Evolutionary conservation across 23 red algal species (phyloP).

Genomic region (Agarophyton chilense): DNA sequence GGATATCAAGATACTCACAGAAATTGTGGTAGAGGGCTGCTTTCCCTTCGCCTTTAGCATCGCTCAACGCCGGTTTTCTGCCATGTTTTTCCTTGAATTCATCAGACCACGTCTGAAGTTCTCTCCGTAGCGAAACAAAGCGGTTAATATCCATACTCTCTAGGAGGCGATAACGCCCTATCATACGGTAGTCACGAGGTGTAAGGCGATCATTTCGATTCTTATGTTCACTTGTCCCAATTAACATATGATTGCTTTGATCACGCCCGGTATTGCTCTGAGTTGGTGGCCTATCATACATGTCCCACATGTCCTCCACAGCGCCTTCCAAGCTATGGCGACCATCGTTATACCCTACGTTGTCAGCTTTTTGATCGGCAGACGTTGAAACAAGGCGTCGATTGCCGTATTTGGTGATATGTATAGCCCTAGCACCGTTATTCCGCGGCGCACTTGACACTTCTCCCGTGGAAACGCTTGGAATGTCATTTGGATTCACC

Average conservation of each 20-base stretch:
- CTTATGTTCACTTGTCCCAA: background rate
- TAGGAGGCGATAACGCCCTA: conserved; percentile 92
- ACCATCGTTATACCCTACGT: conserved; percentile 24
- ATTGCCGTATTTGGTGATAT: conserved; percentile 44
- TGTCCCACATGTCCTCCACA: conserved; percentile 52
- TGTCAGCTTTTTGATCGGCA: background rate
- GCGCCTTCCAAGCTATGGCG: conserved; percentile 30
- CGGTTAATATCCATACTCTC: conserved; percentile 86
- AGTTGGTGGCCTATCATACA: conserved; percentile 50
- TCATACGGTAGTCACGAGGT: conserved; percentile 82
- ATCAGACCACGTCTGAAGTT: conserved; percentile 78
- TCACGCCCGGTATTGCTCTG: background rate
- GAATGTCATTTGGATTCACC: conserved; percentile 60
- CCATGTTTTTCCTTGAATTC: conserved; percentile 68
- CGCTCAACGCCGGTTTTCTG: conserved; percentile 69
- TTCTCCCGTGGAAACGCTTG: conserved; percentile 49
- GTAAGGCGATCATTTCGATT: conserved; percentile 36
- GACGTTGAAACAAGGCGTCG: conserved; percentile 1
- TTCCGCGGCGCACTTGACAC: conserved; percentile 31
- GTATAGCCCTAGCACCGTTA: conserved; percentile 18
- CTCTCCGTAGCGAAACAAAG: conserved; percentile 74
- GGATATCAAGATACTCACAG: conserved; percentile 76
- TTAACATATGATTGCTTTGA: conserved; percentile 24
- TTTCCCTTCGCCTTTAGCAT: conserved; percentile 33
- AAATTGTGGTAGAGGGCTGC: conserved; percentile 36